These are phyloP conservation scores for Stemphylium beticola DNA, from an alignment of 2,329 filamentous ascomycete species.

Conservation along the genomic window DNA sequence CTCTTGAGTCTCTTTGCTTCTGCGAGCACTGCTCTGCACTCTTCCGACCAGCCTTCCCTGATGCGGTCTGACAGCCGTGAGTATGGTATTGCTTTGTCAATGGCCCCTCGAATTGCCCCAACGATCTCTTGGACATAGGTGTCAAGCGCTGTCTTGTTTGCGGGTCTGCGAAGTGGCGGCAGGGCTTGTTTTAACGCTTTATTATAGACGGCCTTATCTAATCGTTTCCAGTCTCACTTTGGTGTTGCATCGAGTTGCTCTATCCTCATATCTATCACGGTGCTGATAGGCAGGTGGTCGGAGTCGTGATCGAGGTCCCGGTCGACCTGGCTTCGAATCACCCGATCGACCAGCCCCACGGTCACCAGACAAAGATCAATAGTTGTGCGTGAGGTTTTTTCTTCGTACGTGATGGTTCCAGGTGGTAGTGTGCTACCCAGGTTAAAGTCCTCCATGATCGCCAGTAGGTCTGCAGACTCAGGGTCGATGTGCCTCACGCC, in stretches of 20 bases:
- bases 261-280: constrained; percentile 15
- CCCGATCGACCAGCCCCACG: constrained; percentile 13
- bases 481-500: constrained; percentile 9
- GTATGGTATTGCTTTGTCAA: constrained; percentile 12
- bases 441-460: constrained; percentile 17
- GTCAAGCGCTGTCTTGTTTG: constrained; percentile 15
- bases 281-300: constrained; percentile 29
- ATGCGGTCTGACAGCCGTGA: background rate
- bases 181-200: constrained; percentile 14
- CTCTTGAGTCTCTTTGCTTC: constrained; percentile 21
- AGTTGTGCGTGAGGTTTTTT: constrained; percentile 9
- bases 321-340: constrained; percentile 16
- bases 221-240: constrained; percentile 11
- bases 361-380: constrained; percentile 20
- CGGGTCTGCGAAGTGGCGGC: constrained; percentile 14
- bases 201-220: constrained; percentile 5
- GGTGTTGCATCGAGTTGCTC: background rate
- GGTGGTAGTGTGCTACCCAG: constrained; percentile 10
- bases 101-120: constrained; percentile 10
- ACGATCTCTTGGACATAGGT: constrained; percentile 13
- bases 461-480: constrained; percentile 18
- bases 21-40: constrained; percentile 15
- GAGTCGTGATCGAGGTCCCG: constrained; percentile 26
- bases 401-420: constrained; percentile 18
- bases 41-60: constrained; percentile 13